phyloP scores from a whole-genome alignment of 306 rosid genomes.

The Acacia acuminata region DNA sequence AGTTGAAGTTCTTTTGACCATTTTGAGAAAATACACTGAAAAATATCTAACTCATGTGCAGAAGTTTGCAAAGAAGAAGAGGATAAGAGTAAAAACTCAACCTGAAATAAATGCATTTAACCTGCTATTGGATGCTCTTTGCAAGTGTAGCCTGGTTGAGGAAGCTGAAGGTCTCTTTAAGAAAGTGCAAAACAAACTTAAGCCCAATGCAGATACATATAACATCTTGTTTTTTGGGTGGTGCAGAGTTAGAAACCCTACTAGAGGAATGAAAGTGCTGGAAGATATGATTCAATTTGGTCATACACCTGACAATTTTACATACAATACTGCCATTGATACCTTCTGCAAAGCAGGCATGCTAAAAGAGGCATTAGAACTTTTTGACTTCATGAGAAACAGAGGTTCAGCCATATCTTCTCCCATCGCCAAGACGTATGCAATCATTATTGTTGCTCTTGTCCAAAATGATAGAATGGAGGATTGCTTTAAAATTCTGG shows the following conservation, averaged over 20 bases:
- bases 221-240: conserved; percentile 84
- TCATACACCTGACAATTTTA: conserved; percentile 75
- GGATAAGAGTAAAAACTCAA: conserved; percentile 76
- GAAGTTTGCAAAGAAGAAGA: conserved; percentile 86
- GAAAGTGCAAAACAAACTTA: conserved; percentile 62
- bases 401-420: conserved; percentile 76
- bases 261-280: conserved; percentile 67
- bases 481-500: conserved; percentile 67
- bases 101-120: conserved; percentile 85
- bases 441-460: conserved; percentile 78
- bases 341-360: conserved; percentile 78
- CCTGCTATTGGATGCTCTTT: conserved; percentile 73
- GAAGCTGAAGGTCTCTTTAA: conserved; percentile 70
- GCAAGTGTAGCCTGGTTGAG: conserved; percentile 84
- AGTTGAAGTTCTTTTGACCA: conserved; percentile 58
- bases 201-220: conserved; percentile 69
- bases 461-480: conserved; percentile 68
- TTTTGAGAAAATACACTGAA: conserved; percentile 72
- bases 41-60: conserved; percentile 77
- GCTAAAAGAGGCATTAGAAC: conserved; percentile 68
- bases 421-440: conserved; percentile 83
- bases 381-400: conserved; percentile 87
- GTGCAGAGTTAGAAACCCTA: conserved; percentile 91
- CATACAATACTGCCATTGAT: conserved; percentile 82
- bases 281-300: conserved; percentile 83